Conservation (phyloP, 2,329 filamentous ascomycete species). For the Cytospora mali region DNA sequence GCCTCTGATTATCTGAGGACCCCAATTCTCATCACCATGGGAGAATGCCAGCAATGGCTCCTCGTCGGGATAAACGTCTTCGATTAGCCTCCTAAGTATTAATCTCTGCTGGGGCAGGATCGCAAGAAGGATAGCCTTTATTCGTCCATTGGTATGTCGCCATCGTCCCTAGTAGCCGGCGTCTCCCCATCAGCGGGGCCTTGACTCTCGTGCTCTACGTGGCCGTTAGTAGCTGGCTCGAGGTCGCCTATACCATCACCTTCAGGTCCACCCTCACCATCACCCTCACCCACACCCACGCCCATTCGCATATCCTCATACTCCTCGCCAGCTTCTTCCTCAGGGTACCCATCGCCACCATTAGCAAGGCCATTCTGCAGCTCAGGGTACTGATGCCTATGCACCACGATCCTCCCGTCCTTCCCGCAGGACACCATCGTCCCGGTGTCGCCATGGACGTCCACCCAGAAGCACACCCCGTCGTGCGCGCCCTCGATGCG, state of each 20-base stretch:
- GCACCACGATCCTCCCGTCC: conserved; percentile 56
- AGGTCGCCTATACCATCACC: neutral
- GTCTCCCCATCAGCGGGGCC: neutral
- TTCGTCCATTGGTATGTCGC: conserved; percentile 4
- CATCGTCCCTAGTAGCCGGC: neutral
- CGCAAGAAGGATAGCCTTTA: neutral
- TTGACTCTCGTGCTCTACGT: neutral
- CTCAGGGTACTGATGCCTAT: conserved; percentile 36
- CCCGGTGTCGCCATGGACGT: conserved; percentile 54
- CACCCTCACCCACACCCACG: neutral
- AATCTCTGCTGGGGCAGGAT: neutral
- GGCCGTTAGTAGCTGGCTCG: conserved; percentile 8
- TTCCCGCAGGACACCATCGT: conserved; percentile 59
- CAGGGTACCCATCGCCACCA: neutral
- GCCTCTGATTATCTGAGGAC: neutral
- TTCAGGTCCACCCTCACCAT: conserved; percentile 4
- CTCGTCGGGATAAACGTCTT: neutral
- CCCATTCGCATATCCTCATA: neutral
- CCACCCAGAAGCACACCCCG: conserved; percentile 68
- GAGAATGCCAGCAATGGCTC: neutral
- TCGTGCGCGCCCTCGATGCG: conserved; percentile 54
- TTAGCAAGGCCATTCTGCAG: conserved; percentile 4
- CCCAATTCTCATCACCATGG: neutral
- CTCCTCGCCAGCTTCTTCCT: neutral
- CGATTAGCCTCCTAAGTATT: neutral